Base-by-base conservation (phyloP, 2,329 filamentous ascomycete species). In the Exophiala aquamarina region DNA sequence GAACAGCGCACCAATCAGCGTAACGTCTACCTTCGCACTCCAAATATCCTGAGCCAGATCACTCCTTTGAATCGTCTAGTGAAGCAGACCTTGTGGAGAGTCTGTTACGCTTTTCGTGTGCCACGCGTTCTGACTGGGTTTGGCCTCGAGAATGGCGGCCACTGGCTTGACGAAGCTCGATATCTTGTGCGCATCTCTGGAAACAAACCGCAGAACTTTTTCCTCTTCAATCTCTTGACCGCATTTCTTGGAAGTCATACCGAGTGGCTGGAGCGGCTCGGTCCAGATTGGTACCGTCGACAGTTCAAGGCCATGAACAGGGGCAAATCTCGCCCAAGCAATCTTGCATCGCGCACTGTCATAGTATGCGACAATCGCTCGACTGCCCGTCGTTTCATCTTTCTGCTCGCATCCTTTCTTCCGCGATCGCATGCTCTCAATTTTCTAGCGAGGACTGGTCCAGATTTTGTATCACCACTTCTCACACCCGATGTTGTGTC, bases 81-180 rank as follows among this genome's bases (percentile, higher is more conserved):
- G 3, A 63, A 74, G 31, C 63, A 69, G 21, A 73, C 74, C 21
- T 70, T 71, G 14, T 71, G 73, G 44, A 70, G 79, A 33, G 73
- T 82, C 11, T 70, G 74, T 10, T 69, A 72, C 38, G 78, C 77
- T 40, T 70, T 82, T 56, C 73, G 76, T 51, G 78, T 78, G 23
- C 78, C 77, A 13, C 72, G 74, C 39, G 79, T 81, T 8, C 66
- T 76, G 45, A 79, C 78, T 2, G 79, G 79, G 3, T 78, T 82
- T 56, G 77, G 75, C 41, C 43, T 54, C 14, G 54, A 54, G 28
- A 53, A 52, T 28, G 82, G 78, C 75, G 78, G 77, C 9, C 72
- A 81, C 9, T 82, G 79, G 79, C 72, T 78, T 45, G 78, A 82
- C 55, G 79, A 82, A 63, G 77, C 78, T 32, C 70, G 78, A 52